Evolutionary conservation across 768 basidiomycete species (phyloP).

Genomic region (Phanerodontia chrysosporium): DNA sequence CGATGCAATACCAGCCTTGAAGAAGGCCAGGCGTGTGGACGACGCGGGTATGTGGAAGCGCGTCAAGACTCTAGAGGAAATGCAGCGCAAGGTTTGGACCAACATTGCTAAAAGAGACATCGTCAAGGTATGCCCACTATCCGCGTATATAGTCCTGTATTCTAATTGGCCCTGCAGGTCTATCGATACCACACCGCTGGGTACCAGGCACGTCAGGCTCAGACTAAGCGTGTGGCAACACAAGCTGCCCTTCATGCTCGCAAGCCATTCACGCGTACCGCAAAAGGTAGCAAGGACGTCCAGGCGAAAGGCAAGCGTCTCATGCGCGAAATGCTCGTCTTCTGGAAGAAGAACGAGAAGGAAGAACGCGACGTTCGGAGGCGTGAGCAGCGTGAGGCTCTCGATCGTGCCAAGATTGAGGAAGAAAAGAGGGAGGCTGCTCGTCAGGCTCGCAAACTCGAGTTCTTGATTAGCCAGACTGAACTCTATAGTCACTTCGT

Average conservation of each 20-base stretch:
- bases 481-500: slow-evolving; percentile 99
- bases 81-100: slow-evolving; percentile 86
- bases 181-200: slow-evolving; percentile 70
- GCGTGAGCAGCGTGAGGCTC: slow-evolving; percentile 91
- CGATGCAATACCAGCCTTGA: slow-evolving; percentile 65
- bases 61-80: slow-evolving; percentile 73
- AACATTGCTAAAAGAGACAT: slow-evolving; percentile 84
- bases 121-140: slow-evolving; percentile 52
- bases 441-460: slow-evolving; percentile 90
- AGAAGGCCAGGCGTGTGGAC: slow-evolving; percentile 74
- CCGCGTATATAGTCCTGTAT: neutral
- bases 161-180: slow-evolving; percentile 43
- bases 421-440: slow-evolving; percentile 93
- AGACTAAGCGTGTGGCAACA: slow-evolving; percentile 72
- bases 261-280: slow-evolving; percentile 66
- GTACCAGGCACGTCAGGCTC: slow-evolving; percentile 60
- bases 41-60: slow-evolving; percentile 69
- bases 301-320: slow-evolving; percentile 83
- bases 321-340: slow-evolving; percentile 94
- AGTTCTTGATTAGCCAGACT: slow-evolving; percentile 98
- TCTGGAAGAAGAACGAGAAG: slow-evolving; percentile 98
- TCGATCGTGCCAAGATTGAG: slow-evolving; percentile 81
- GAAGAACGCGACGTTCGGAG: slow-evolving; percentile 91
- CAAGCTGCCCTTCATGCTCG: slow-evolving; percentile 75
- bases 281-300: slow-evolving; percentile 76